phyloP scores from a whole-genome alignment of 768 basidiomycete species.

The Scleroderma citrinum region DNA sequence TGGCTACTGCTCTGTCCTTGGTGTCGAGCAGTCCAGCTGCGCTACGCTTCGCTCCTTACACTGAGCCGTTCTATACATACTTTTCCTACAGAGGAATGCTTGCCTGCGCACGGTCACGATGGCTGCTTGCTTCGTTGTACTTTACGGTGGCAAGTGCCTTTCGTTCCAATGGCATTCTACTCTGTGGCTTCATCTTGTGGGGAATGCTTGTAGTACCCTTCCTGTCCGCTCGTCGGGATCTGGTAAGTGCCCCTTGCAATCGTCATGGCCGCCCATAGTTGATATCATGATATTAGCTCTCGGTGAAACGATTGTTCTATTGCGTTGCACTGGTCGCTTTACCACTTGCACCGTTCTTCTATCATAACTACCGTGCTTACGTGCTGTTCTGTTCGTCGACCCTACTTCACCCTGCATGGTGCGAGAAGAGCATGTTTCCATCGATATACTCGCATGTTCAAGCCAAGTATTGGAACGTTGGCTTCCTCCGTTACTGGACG shows the following conservation, averaged over 20 bases:
- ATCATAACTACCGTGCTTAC: constrained; percentile 68
- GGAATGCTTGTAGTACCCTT: constrained; percentile 54
- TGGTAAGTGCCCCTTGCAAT: constrained; percentile 13
- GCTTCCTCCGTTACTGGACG: constrained; percentile 86
- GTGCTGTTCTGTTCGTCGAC: constrained; percentile 50
- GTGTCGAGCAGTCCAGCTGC: constrained; percentile 78
- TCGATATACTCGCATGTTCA: constrained; percentile 83
- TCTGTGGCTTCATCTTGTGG: constrained; percentile 79
- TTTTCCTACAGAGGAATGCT: constrained; percentile 57
- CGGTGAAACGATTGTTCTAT: constrained; percentile 26
- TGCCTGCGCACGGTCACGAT: constrained; percentile 32
- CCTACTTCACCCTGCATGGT: constrained; percentile 52
- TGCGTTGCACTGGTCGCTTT: constrained; percentile 39
- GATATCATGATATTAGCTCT: constrained; percentile 26
- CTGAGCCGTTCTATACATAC: constrained; percentile 82
- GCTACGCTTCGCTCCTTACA: constrained; percentile 65
- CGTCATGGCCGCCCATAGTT: not conserved
- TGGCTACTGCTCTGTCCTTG: constrained; percentile 63
- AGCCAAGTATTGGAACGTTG: constrained; percentile 78
- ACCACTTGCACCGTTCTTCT: constrained; percentile 59
- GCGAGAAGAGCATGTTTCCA: constrained; percentile 44
- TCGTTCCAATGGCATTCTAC: constrained; percentile 72
- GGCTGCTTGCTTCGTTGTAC: constrained; percentile 49
- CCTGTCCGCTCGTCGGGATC: constrained; percentile 30
- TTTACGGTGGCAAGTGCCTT: constrained; percentile 64